phyloP scores from a whole-genome alignment of 73 alveolate genomes.

The Tetrahymena borealis region DNA sequence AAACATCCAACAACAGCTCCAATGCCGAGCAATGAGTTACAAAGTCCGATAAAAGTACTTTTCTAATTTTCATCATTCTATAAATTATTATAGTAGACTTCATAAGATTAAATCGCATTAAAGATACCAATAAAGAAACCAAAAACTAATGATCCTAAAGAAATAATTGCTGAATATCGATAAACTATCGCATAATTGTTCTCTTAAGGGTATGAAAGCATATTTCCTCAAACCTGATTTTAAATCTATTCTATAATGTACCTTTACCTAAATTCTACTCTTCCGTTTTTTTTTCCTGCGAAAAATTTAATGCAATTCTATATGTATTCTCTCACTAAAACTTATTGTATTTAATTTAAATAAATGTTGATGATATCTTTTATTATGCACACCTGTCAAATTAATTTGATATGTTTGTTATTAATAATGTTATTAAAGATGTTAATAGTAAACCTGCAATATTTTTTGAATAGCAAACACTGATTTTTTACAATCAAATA shows the following conservation, averaged over 20 bases:
- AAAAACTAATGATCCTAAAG: not conserved
- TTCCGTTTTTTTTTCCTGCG: not conserved
- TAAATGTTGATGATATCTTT: not conserved
- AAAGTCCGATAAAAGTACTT: not conserved
- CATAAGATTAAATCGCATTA: not conserved
- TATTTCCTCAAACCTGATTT: no score
- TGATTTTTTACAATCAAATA: no score
- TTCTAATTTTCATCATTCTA: not conserved
- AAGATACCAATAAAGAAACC: not conserved
- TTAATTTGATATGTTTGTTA: not conserved
- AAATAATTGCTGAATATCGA: not conserved
- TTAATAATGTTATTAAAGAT: not conserved
- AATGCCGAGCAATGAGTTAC: not conserved
- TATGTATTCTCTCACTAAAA: no score
- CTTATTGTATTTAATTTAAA: not conserved
- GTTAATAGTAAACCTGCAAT: no score
- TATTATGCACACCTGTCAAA: not conserved
- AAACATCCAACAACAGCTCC: not conserved
- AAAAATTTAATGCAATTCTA: not conserved
- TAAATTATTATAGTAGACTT: not conserved
- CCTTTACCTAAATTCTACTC: no score
- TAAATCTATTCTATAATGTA: no score
- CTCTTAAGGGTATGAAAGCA: not conserved
- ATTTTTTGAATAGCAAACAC: no score
- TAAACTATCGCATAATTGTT: not conserved